A percentile compares a stretch with the other conserved stretches of the same genome.
phyloP scores from a whole-genome alignment of 768 basidiomycete species.

The Serendipita sp. region DNA sequence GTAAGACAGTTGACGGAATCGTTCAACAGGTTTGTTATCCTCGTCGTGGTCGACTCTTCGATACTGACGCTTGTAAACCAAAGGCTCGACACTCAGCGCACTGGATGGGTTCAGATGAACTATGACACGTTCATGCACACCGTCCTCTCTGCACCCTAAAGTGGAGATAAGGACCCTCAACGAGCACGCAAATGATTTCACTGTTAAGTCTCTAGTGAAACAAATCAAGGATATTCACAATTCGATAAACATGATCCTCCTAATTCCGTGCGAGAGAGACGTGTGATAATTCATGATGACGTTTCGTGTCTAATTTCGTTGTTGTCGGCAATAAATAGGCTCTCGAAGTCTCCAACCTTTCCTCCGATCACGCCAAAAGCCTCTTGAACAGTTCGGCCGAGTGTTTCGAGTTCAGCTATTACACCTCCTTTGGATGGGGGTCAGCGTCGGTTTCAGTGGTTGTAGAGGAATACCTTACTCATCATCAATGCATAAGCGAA shows the following conservation, averaged over 20 bases:
- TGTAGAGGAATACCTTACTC: conserved; percentile 25
- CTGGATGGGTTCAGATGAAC: conserved; percentile 54
- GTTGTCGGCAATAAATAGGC: conserved; percentile 33
- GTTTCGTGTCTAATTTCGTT: neutral
- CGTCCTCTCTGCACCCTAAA: conserved; percentile 46
- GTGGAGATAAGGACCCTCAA: neutral
- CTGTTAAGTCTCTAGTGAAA: neutral
- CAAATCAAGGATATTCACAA: too few relatives aligned
- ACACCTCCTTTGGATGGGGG: conserved; percentile 38
- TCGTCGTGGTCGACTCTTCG: neutral
- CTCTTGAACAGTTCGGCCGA: conserved; percentile 68
- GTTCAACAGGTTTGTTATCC: conserved; percentile 27
- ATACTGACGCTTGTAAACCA: conserved; percentile 3
- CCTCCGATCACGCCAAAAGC: conserved; percentile 89
- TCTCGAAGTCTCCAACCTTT: conserved; percentile 65
- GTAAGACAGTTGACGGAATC: conserved; percentile 62
- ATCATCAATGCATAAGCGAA: conserved; percentile 89
- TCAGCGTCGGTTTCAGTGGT: neutral
- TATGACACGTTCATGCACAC: conserved; percentile 60
- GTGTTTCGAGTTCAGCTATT: conserved; percentile 68
- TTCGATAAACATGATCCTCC: neutral
- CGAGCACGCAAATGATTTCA: neutral
- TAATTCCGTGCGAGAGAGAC: neutral
- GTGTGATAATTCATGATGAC: neutral
- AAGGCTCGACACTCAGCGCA: conserved; percentile 41